These are phyloP conservation scores for Neoscytalidium dimidiatum DNA, from an alignment of 2,329 filamentous ascomycete genomes.

Conservation along the genomic window DNA sequence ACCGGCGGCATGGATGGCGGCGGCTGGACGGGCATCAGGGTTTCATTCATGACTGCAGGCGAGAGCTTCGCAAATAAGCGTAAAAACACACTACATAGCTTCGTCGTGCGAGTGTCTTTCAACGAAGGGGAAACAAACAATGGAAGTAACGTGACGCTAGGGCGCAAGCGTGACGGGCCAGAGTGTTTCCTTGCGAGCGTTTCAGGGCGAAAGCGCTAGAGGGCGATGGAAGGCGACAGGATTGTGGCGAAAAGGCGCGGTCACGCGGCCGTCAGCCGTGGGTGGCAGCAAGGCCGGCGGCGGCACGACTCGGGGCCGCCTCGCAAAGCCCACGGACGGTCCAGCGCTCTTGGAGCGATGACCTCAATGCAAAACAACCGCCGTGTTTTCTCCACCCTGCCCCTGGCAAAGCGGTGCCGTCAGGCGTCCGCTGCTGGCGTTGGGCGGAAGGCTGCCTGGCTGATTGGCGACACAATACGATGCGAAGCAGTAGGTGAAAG, in stretches of 20 bases:
- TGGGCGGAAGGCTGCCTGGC: background rate
- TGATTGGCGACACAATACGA: background rate
- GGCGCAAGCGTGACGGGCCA: background rate
- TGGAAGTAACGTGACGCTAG: background rate
- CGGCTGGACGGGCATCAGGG: background rate
- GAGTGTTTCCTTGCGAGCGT: background rate
- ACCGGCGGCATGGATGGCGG: background rate
- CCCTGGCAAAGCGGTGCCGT: background rate
- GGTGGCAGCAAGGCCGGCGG: background rate
- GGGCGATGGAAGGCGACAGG: background rate
- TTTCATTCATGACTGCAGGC: background rate
- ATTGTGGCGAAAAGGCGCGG: background rate
- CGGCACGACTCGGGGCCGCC: background rate
- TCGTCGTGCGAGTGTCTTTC: background rate
- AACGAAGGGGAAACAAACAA: background rate
- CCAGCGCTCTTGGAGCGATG: background rate
- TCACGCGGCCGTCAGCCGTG: background rate
- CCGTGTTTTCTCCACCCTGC: background rate
- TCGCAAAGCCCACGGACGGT: background rate
- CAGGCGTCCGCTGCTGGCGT: background rate
- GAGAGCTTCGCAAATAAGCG: background rate
- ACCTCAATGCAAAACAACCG: constrained; percentile 1
- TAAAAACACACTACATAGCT: background rate
- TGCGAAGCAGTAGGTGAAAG: background rate
- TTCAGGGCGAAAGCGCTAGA: background rate